Evolutionary conservation across 208 protist genomes (phyloP).

Genomic region (Kentomonas sorsogonicus): DNA sequence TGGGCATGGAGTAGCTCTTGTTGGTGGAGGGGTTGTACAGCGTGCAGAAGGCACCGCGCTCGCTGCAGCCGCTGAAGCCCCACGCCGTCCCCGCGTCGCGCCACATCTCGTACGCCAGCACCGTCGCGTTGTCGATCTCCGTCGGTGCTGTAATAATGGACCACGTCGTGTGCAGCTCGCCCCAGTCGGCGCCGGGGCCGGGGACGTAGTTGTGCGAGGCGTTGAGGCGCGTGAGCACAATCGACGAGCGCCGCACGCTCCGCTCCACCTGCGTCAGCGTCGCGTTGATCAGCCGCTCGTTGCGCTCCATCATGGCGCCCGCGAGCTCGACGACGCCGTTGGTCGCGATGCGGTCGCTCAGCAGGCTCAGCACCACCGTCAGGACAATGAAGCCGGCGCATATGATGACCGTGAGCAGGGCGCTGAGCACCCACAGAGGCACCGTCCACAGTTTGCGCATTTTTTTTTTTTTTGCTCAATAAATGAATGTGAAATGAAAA

Average conservation of each 20-base stretch:
- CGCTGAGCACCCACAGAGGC: not conserved
- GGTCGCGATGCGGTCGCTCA: constrained; percentile 15
- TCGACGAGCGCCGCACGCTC: constrained; percentile 2
- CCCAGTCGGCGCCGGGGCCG: not conserved
- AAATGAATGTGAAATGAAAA: too few relatives aligned
- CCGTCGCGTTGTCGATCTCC: not conserved
- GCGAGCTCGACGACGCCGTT: constrained; percentile 12
- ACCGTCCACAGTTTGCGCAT: not conserved
- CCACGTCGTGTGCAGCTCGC: not conserved
- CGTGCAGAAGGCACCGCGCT: too few relatives aligned
- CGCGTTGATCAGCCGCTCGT: constrained; percentile 1
- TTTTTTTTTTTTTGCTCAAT: not conserved
- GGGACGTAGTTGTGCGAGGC: not conserved
- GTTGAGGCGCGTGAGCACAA: constrained; percentile 7
- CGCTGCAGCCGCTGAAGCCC: constrained; percentile 1
- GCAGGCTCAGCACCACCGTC: constrained; percentile 15
- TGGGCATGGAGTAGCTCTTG: constrained; percentile 5
- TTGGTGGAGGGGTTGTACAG: constrained; percentile 11
- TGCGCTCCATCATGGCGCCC: constrained; percentile 15
- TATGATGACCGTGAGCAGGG: constrained; percentile 22
- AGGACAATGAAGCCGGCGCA: constrained; percentile 16
- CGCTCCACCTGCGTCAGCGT: constrained; percentile 1
- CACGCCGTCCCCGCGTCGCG: constrained; percentile 7
- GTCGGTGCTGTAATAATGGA: not conserved
- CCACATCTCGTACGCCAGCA: constrained; percentile 20